phyloP scores from a whole-genome alignment of 1,284 basidiomycete genomes.

The Blastosporella zonata region DNA sequence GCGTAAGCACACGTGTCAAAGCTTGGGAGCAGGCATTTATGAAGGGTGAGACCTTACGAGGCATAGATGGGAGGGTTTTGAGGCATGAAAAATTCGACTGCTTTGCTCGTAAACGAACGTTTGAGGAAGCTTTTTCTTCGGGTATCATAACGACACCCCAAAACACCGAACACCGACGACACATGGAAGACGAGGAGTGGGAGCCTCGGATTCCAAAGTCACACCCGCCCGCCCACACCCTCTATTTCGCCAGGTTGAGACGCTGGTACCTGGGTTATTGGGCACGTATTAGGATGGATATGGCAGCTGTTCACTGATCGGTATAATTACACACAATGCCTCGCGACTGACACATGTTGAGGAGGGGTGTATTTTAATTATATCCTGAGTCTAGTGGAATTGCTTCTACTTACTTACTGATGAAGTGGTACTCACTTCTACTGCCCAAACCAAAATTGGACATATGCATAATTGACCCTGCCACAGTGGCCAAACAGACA shows the following conservation, averaged over 20 bases:
- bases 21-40: conserved; percentile 16
- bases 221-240: background rate
- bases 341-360: no score
- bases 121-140: background rate
- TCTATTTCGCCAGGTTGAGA: conserved; percentile 7
- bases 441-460: conserved; percentile 41
- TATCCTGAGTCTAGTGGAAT: conserved; percentile 22
- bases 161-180: background rate
- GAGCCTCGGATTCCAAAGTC: background rate
- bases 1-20: background rate
- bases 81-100: conserved; percentile 5
- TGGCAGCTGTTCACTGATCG: conserved; percentile 36
- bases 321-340: no score
- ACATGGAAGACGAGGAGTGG: background rate
- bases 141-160: background rate
- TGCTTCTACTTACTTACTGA: background rate
- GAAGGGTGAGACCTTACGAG: conserved; percentile 16
- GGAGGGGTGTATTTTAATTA: no score
- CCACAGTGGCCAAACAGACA: conserved; percentile 40
- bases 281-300: conserved; percentile 1
- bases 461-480: conserved; percentile 23
- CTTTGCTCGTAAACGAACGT: conserved; percentile 3
- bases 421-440: conserved; percentile 30
- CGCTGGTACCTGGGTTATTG: conserved; percentile 2
- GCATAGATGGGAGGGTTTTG: conserved; percentile 11